These are phyloP conservation scores for Trametes pubescens DNA, from an alignment of 1,284 basidiomycete species.

Conservation along the genomic window DNA sequence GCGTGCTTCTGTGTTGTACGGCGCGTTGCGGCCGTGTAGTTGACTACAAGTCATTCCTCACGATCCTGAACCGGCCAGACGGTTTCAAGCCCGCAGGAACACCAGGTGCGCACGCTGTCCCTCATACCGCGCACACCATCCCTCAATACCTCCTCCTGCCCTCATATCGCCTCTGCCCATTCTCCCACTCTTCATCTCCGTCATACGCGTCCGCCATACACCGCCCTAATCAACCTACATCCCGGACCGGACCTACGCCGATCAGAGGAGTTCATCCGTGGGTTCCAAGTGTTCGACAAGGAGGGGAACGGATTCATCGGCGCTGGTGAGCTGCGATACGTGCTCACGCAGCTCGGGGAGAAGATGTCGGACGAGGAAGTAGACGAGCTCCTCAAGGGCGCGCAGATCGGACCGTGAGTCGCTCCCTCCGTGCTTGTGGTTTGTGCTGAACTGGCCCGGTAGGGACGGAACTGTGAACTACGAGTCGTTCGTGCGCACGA, in stretches of 20 bases:
- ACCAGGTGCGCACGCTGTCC: constrained; percentile 63
- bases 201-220: not conserved
- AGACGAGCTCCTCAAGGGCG: constrained; percentile 96
- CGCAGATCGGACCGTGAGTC: constrained; percentile 85
- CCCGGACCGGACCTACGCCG: not conserved
- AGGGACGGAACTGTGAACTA: constrained; percentile 99
- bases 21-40: constrained; percentile 55
- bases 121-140: too few relatives aligned
- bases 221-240: not conserved
- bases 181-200: not conserved
- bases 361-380: constrained; percentile 99
- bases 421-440: not conserved
- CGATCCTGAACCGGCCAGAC: constrained; percentile 93
- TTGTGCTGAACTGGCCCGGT: constrained; percentile 12
- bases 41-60: constrained; percentile 89
- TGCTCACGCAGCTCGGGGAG: constrained; percentile 95
- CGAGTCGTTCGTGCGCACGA: constrained; percentile 93
- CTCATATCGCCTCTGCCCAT: not conserved
- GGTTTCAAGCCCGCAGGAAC: constrained; percentile 97
- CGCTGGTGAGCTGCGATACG: constrained; percentile 91
- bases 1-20: not conserved
- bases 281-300: constrained; percentile 99
- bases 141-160: not conserved
- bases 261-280: constrained; percentile 98
- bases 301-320: constrained; percentile 98